Evolutionary conservation across 2,329 filamentous ascomycete species (phyloP).

Genomic region (Teratosphaeria viscida): DNA sequence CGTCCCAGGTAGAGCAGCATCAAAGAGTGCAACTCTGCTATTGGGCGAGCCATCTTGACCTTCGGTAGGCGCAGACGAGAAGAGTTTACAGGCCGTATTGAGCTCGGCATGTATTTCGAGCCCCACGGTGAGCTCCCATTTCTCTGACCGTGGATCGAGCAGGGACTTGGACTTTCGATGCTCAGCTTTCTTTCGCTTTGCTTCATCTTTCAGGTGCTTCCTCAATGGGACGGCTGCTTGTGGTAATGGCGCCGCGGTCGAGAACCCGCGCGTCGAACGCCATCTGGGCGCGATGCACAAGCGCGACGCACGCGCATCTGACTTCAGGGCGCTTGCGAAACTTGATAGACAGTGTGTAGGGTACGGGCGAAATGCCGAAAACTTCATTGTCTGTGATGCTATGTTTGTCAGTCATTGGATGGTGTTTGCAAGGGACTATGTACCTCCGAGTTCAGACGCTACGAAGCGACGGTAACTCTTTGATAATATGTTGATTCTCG

Average conservation of each 20-base stretch:
- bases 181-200: conserved; percentile 23
- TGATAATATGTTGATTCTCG: too few species aligned
- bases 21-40: conserved; percentile 78
- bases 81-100: conserved; percentile 80
- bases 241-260: conserved; percentile 7
- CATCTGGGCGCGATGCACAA: conserved; percentile 22
- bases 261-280: conserved; percentile 17
- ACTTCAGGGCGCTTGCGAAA: neutral
- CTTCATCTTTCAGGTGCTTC: conserved; percentile 33
- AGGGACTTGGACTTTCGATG: conserved; percentile 7
- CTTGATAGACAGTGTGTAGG: neutral
- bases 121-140: conserved; percentile 90
- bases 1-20: conserved; percentile 77
- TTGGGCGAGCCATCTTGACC: conserved; percentile 39
- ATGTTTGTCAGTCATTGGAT: neutral
- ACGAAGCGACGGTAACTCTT: too few species aligned
- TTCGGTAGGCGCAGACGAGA: conserved; percentile 46
- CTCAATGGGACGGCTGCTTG: conserved; percentile 26
- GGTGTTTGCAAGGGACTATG: neutral
- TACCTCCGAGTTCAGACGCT: neutral
- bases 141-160: conserved; percentile 28
- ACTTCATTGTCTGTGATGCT: neutral
- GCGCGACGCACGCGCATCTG: conserved; percentile 7
- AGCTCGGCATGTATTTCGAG: conserved; percentile 97
- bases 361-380: neutral